Evolutionary conservation across 352 stramenopile species (phyloP), one percentile per base, ranked within the genome.

Genomic region (Globisporangium cederbergense): DNA sequence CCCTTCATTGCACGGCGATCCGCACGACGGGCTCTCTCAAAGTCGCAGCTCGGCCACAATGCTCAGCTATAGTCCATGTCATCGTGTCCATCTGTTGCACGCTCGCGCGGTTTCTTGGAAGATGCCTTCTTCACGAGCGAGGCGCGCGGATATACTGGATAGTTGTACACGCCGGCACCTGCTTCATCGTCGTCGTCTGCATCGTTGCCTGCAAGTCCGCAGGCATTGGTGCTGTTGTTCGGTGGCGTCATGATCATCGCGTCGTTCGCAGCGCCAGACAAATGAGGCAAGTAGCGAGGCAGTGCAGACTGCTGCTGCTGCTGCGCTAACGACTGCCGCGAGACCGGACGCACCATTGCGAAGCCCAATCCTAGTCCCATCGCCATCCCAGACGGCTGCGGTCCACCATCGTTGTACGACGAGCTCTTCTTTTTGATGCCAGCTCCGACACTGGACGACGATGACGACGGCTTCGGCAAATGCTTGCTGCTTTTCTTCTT

Each of bases 1-100:
- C 10, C 9, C 9, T 11, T 14, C 36, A 42, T 42, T 42, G 42
- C 42, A 47, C 14, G 42, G 42, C 42, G 42, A 47, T 47, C 16
- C 42, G 4, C 42, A 47, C 42, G 14, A 18, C 14, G 9, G 42
- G 22, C 59, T 88, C 72, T 86, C 32, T 36, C 32, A 36, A 36
- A 36, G 9, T 36, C 4, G 32, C 32, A 36, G 32, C 32, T 36
- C 32, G 32, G 4, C 32, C 32, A 4, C 32, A 36, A 8, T 36
- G 28, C 59, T 88, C 72, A 88, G 59, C 76, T 86, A 46, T 73
- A 83, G 46, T 88, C 79, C 72, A 85, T 60, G 32, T 82, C 61
- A 54, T 85, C 79, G 40, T 74, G 66, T 9, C 40, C 57, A 30
- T 82, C 77, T 25, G 76, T 22, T 4, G 47, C 51, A 32, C 74